Evolutionary conservation across 306 rosid genomes (phyloP), one percentile per base, ranked within the genome.

Genomic region (Prunus dulcis): DNA sequence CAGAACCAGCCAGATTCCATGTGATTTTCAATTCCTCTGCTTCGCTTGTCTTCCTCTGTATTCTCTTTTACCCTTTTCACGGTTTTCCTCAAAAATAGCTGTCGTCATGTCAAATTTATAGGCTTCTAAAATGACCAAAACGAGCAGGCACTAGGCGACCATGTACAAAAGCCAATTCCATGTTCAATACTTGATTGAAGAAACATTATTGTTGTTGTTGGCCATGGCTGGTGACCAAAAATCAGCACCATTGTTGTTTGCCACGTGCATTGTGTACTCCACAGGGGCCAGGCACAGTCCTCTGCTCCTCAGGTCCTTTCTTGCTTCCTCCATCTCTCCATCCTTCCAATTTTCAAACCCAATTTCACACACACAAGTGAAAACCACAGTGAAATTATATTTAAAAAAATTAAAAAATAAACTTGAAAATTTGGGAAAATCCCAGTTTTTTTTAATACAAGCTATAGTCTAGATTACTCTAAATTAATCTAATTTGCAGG

Each of bases 281-380:
- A 84, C 87, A 0, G 98, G 98, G 73, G 90, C 84, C 86, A 95
- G 75, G 66, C 97, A 95, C 6, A 95, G 78, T 3, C 97, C 98
- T 69, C 79, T 80, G 75, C 92, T 90, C 67, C 85, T 81, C 73
- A 95, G 47, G 12, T 84, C 96, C 69, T 55, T 79, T 12, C 49
- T 65, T 49, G 56, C 64, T 66, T 66, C 77, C 63, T 19, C 71
- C 19, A 17, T 83, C 74, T 27, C 74, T 17, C 83, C 89, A 77
- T 87, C 82, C 84, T 84, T 13, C 25, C 25, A 34, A 28, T 10
- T 78, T 50, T 25, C 46, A 76, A 51, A 41, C 43, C 43, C 43
- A 38, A 38, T 38, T 38, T 38, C 32, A 45, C 60, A 6, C 52
- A 6, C 30, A 43, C 4, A 2, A 6, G 28, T 28, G 43, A 76